These are phyloP conservation scores for Candida tetrigidarum DNA, from an alignment of 1,139 yeast species.

Conservation along the genomic window DNA sequence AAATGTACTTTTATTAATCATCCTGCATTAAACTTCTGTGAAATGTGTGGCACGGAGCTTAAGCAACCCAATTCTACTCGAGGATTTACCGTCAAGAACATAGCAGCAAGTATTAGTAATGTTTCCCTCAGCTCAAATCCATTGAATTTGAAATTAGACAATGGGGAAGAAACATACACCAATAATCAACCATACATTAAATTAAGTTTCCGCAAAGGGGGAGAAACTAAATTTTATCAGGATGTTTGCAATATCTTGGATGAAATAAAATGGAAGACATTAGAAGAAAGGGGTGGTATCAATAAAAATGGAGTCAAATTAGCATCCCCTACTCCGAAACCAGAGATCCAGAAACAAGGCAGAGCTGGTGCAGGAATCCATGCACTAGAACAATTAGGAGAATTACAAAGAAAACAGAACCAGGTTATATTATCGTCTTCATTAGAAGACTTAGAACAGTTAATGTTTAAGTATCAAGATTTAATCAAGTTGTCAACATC, in stretches of 20 bases:
- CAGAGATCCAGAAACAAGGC: constrained; percentile 11
- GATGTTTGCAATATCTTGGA: constrained; percentile 48
- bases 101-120: constrained; percentile 14
- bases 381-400: constrained; percentile 67
- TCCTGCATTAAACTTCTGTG: constrained; percentile 77
- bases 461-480: constrained; percentile 80
- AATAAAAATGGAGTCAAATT: constrained; percentile 43
- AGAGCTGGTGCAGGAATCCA: constrained; percentile 56
- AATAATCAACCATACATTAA: constrained; percentile 47
- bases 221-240: constrained; percentile 51
- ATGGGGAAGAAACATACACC: constrained; percentile 35
- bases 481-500: constrained; percentile 60
- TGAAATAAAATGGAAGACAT: constrained; percentile 48
- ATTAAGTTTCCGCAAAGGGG: constrained; percentile 66
- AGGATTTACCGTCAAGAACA: constrained; percentile 11
- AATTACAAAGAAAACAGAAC: constrained; percentile 59
- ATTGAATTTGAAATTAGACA: constrained; percentile 31
- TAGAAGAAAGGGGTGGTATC: constrained; percentile 40
- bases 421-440: constrained; percentile 70
- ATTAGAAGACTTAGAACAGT: constrained; percentile 73
- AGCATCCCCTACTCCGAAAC: constrained; percentile 7
- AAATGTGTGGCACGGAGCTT: constrained; percentile 79
- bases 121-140: constrained; percentile 17
- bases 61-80: constrained; percentile 20
- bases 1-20: constrained; percentile 88